Evolutionary conservation across 169 alveolate species (phyloP).

Genomic region (Miamiensis avidus): DNA sequence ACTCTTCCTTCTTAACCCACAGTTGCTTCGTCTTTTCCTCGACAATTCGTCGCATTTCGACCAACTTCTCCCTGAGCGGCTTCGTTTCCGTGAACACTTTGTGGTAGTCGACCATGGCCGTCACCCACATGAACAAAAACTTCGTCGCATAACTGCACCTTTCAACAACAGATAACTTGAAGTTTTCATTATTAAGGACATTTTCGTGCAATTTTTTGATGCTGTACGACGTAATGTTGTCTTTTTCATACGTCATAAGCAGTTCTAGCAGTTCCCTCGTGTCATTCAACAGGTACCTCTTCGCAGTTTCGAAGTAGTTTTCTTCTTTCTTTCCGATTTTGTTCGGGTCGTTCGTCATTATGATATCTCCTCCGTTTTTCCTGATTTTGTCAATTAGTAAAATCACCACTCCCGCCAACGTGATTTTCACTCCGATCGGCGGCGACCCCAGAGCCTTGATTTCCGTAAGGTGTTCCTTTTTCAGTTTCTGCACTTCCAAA

Average conservation of each 20-base stretch:
- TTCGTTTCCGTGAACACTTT: slow-evolving; percentile 68
- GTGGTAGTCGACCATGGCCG: slow-evolving; percentile 89
- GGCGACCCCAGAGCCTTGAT: slow-evolving; percentile 80
- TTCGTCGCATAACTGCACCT: slow-evolving; percentile 54
- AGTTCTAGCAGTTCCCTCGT: slow-evolving; percentile 82
- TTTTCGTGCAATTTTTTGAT: slow-evolving; percentile 53
- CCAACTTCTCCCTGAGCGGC: slow-evolving; percentile 73
- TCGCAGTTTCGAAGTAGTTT: slow-evolving; percentile 66
- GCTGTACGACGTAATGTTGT: slow-evolving; percentile 62
- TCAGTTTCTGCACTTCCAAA: slow-evolving; percentile 37
- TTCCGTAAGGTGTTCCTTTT: slow-evolving; percentile 46
- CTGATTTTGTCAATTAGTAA: slow-evolving; percentile 16
- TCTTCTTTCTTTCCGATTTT: slow-evolving; percentile 80
- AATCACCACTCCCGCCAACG: slow-evolving; percentile 43
- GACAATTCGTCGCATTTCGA: slow-evolving; percentile 55
- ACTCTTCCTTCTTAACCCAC: slow-evolving; percentile 70
- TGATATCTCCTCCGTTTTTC: slow-evolving; percentile 64
- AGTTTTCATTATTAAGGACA: slow-evolving; percentile 32
- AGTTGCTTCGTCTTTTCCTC: slow-evolving; percentile 63
- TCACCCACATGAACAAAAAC: slow-evolving; percentile 80
- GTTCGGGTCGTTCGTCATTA: slow-evolving; percentile 72
- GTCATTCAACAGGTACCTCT: slow-evolving; percentile 70
- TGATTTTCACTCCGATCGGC: slow-evolving; percentile 75
- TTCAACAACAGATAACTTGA: slow-evolving; percentile 31
- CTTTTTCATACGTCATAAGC: slow-evolving; percentile 83